These are phyloP conservation scores for Saccharomycopsis schoenii DNA, from an alignment of 805 yeast genomes.

Conservation along the genomic window DNA sequence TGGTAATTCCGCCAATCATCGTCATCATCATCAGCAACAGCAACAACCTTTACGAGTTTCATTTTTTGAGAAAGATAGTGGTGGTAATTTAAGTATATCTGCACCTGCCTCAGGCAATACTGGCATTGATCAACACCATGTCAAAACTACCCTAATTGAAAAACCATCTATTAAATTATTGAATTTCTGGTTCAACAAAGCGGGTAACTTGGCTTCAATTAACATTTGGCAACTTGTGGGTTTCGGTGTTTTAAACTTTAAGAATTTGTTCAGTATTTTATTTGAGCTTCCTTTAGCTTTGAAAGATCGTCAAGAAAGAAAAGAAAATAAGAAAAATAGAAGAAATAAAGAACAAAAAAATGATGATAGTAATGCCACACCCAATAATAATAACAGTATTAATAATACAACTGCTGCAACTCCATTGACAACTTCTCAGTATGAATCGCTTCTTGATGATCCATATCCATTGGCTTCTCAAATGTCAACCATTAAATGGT, in stretches of 20 bases:
- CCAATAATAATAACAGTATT: constrained; percentile 1
- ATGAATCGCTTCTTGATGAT: constrained; percentile 15
- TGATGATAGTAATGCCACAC: constrained; percentile 11
- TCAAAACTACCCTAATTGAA: constrained; percentile 13
- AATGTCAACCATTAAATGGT: constrained; percentile 39
- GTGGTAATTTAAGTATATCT: background rate
- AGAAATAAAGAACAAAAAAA: background rate
- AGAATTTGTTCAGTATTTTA: constrained; percentile 66
- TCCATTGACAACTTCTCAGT: background rate
- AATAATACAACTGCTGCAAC: constrained; percentile 5
- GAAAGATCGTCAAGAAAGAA: constrained; percentile 61
- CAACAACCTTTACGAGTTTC: constrained; percentile 16
- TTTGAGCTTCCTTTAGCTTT: constrained; percentile 65
- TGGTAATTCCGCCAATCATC: background rate
- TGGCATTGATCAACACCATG: background rate
- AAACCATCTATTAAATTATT: constrained; percentile 35
- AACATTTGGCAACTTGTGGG: constrained; percentile 69
- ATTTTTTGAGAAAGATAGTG: constrained; percentile 16
- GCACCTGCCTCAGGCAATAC: background rate
- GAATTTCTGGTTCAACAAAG: constrained; percentile 69
- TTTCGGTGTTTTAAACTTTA: constrained; percentile 51
- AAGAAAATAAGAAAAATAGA: constrained; percentile 48
- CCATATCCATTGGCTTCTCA: constrained; percentile 22
- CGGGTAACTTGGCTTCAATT: constrained; percentile 65
- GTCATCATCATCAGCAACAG: constrained; percentile 2